phyloP scores from a whole-genome alignment of 2,329 filamentous ascomycete species.

The Trichoderma sp. region DNA sequence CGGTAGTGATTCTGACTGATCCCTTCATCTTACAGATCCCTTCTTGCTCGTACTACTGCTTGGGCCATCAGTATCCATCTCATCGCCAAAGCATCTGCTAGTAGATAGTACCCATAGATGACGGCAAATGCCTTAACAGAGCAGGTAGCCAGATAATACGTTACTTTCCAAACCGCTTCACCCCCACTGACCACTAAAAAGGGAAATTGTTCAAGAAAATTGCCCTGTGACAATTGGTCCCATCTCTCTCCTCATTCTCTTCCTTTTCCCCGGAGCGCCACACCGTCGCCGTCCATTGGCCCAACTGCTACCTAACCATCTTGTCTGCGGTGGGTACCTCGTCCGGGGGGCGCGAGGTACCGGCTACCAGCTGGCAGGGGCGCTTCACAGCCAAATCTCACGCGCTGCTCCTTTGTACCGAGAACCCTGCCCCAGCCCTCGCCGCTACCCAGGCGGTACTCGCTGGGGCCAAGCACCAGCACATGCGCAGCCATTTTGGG shows the following conservation, averaged over 20 bases:
- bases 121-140: background rate
- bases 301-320: background rate
- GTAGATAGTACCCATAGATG: background rate
- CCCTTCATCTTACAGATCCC: background rate
- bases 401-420: background rate
- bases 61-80: background rate
- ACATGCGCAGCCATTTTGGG: background rate
- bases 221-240: conserved; percentile 2
- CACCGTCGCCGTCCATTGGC: background rate
- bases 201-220: background rate
- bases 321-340: background rate
- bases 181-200: conserved; percentile 13
- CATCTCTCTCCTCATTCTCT: conserved; percentile 1
- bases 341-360: background rate
- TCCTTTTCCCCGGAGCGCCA: conserved; percentile 29
- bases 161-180: background rate
- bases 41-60: background rate
- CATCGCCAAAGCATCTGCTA: background rate
- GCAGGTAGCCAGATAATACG: background rate
- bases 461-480: background rate
- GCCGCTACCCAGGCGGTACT: background rate
- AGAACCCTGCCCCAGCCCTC: background rate
- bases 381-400: background rate
- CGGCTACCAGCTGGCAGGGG: background rate
- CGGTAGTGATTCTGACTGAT: background rate